Conservation (phyloP, 345 rosid genomes). For the Salix udensis region DNA sequence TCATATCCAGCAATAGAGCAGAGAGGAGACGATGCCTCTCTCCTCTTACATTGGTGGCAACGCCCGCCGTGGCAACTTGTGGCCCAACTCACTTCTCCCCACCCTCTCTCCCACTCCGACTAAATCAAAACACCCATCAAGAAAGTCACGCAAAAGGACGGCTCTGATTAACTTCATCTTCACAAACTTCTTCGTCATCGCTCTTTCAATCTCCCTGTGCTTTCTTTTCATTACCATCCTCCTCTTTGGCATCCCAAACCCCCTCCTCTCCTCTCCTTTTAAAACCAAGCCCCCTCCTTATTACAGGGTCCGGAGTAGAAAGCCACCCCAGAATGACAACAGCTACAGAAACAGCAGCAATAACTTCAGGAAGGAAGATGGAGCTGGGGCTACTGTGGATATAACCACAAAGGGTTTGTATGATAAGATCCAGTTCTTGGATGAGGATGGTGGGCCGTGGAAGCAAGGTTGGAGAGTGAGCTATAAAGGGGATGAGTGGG, state of each 20-base stretch:
- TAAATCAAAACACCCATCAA: constrained; percentile 51
- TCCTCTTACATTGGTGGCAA: constrained; percentile 59
- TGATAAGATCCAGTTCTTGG: constrained; percentile 83
- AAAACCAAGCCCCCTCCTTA: constrained; percentile 29
- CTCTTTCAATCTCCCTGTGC: constrained; percentile 56
- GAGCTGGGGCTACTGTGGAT: constrained; percentile 56
- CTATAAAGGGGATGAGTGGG: constrained; percentile 84
- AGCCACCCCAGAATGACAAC: constrained; percentile 7
- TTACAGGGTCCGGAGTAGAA: constrained; percentile 8
- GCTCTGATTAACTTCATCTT: constrained; percentile 59
- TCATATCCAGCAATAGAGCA: neutral
- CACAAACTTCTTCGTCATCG: constrained; percentile 70
- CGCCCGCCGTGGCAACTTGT: constrained; percentile 56
- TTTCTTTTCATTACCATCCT: constrained; percentile 68
- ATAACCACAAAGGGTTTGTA: constrained; percentile 79
- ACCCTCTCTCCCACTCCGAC: constrained; percentile 28
- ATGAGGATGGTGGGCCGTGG: constrained; percentile 89
- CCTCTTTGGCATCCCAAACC: constrained; percentile 73
- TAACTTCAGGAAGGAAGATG: constrained; percentile 15
- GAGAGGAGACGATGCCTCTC: constrained; percentile 46
- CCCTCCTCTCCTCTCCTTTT: constrained; percentile 48
- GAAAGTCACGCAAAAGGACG: constrained; percentile 66
- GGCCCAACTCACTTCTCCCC: constrained; percentile 55
- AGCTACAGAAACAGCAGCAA: neutral
- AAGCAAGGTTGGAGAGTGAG: constrained; percentile 88